phyloP scores from a whole-genome alignment of 768 basidiomycete genomes.

The Xerocomellus intermedius region DNA sequence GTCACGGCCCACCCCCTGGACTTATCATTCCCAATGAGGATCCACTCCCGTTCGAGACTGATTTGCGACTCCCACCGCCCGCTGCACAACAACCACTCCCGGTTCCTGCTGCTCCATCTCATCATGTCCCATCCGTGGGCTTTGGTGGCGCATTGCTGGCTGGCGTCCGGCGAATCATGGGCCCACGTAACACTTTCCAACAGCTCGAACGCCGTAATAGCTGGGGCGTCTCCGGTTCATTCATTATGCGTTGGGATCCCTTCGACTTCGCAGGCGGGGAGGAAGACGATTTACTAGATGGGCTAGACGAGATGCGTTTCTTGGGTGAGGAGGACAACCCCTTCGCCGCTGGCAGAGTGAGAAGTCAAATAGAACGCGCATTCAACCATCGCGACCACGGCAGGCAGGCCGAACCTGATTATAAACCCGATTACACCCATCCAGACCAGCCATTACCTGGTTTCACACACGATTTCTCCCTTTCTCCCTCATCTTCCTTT shows the following conservation, averaged over 20 bases:
- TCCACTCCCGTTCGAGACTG: constrained; percentile 53
- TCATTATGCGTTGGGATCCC: constrained; percentile 32
- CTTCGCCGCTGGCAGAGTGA: constrained; percentile 13
- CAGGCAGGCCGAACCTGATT: constrained; percentile 38
- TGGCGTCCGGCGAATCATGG: constrained; percentile 31
- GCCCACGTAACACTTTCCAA: constrained; percentile 10
- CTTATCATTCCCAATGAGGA: constrained; percentile 49
- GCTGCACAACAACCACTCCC: constrained; percentile 27
- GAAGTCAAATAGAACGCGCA: constrained; percentile 20
- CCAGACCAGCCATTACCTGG: constrained; percentile 53
- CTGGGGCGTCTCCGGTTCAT: constrained; percentile 27
- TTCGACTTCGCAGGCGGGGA: constrained; percentile 18
- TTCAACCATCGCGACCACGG: constrained; percentile 22
- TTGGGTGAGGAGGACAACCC: constrained; percentile 14
- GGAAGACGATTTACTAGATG: constrained; percentile 16
- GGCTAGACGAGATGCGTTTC: constrained; percentile 17
- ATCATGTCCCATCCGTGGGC: constrained; percentile 58
- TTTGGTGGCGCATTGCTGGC: constrained; percentile 64
- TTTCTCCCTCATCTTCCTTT: constrained; percentile 25
- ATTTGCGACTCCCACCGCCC: constrained; percentile 21
- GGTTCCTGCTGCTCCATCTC: constrained; percentile 48
- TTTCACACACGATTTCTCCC: constrained; percentile 66
- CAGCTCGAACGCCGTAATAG: constrained; percentile 13
- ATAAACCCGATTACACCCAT: constrained; percentile 65
- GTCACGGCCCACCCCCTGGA: constrained; percentile 36